Evolutionary conservation across 352 stramenopile species (phyloP).

Genomic region (Globisporangium heterothallicum): DNA sequence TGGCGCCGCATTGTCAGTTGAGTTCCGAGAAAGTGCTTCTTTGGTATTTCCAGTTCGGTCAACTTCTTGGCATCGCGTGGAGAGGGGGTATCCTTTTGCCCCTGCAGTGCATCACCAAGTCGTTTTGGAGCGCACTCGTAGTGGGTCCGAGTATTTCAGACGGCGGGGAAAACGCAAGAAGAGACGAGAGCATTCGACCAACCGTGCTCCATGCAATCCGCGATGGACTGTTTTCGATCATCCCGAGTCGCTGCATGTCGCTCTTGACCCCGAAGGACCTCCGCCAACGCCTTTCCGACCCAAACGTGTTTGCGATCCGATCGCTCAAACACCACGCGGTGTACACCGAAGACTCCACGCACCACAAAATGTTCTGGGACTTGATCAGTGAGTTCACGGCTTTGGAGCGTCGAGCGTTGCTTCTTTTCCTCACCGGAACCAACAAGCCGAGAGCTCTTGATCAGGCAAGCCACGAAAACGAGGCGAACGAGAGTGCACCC

Average conservation of each 20-base stretch:
- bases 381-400: slow-evolving; percentile 34
- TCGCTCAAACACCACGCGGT: slow-evolving; percentile 24
- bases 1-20: slow-evolving; percentile 12
- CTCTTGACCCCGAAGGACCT: slow-evolving; percentile 36
- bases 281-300: slow-evolving; percentile 24
- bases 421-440: slow-evolving; percentile 41
- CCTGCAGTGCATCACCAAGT: slow-evolving; percentile 38
- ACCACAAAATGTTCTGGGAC: slow-evolving; percentile 48
- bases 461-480: slow-evolving; percentile 5
- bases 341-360: slow-evolving; percentile 17
- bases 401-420: slow-evolving; percentile 33
- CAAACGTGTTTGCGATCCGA: slow-evolving; percentile 19
- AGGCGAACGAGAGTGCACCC: background rate
- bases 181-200: background rate
- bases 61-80: slow-evolving; percentile 64
- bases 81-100: slow-evolving; percentile 35
- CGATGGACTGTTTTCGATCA: slow-evolving; percentile 47
- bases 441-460: background rate
- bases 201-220: slow-evolving; percentile 34
- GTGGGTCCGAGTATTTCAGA: background rate
- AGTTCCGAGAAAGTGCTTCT: slow-evolving; percentile 25
- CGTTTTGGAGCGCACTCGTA: slow-evolving; percentile 42
- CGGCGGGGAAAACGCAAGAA: background rate
- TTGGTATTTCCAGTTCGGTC: slow-evolving; percentile 56
- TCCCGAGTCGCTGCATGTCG: slow-evolving; percentile 39